These are phyloP conservation scores for Thozetella sp. DNA, from an alignment of 495 filamentous ascomycete species.

Conservation along the genomic window DNA sequence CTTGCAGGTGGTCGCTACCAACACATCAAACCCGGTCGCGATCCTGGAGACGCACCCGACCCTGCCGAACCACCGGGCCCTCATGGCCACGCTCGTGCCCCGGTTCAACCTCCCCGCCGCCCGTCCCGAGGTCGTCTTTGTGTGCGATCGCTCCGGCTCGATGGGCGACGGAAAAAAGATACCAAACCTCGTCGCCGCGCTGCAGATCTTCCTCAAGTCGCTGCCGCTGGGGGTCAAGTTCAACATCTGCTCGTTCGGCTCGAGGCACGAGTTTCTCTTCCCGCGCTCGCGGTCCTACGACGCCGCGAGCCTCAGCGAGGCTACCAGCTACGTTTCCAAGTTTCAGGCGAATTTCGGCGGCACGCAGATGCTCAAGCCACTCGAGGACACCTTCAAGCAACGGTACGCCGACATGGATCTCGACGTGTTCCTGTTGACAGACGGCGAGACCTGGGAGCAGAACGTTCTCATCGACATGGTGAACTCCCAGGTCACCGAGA, in stretches of 20 bases:
- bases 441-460: conserved; percentile 69
- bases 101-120: conserved; percentile 57
- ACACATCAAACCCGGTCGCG: conserved; percentile 57
- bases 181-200: conserved; percentile 52
- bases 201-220: conserved; percentile 71
- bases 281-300: conserved; percentile 55
- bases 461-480: conserved; percentile 56
- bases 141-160: conserved; percentile 69
- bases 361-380: conserved; percentile 63
- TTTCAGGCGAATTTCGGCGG: conserved; percentile 63
- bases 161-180: conserved; percentile 58
- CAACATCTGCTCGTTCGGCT: conserved; percentile 77
- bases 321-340: conserved; percentile 46
- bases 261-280: conserved; percentile 57
- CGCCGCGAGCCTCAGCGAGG: conserved; percentile 47
- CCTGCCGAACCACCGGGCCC: conserved; percentile 59
- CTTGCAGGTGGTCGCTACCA: conserved; percentile 56
- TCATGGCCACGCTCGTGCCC: conserved; percentile 71
- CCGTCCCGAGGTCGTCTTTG: conserved; percentile 67
- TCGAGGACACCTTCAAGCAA: conserved; percentile 51
- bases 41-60: conserved; percentile 64
- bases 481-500: conserved; percentile 44
- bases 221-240: conserved; percentile 68
- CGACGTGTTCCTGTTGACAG: conserved; percentile 71
- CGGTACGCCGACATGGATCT: conserved; percentile 53